Evolutionary conservation across 495 filamentous ascomycete species (phyloP).

Genomic region (Penicillium chermesinum): DNA sequence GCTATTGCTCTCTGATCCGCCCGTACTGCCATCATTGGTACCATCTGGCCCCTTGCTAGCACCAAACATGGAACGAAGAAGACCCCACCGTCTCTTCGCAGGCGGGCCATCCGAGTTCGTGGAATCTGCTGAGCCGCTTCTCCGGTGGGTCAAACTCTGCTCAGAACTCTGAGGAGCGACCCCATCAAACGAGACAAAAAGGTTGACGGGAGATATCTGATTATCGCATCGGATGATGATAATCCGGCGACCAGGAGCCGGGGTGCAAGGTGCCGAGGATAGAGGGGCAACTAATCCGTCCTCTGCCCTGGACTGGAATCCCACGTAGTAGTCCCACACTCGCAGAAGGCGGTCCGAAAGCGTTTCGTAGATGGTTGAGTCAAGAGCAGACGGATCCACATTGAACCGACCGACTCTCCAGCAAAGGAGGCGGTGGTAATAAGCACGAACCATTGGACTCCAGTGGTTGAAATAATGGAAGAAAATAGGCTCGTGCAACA

Average conservation of each 20-base stretch:
- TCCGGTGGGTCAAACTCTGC: conserved; percentile 34
- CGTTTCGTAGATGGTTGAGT: conserved; percentile 63
- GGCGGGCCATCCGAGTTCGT: conserved; percentile 21
- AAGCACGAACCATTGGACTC: conserved; percentile 97
- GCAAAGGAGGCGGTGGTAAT: conserved; percentile 89
- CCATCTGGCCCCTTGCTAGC: conserved; percentile 25
- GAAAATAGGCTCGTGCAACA: conserved; percentile 74
- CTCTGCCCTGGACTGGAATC: conserved; percentile 59
- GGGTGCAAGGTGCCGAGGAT: conserved; percentile 78
- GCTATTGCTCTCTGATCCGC: conserved; percentile 31
- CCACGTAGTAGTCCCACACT: conserved; percentile 73
- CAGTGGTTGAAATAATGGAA: conserved; percentile 88
- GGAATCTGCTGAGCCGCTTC: conserved; percentile 32
- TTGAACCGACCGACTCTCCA: conserved; percentile 85
- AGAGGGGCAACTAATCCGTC: conserved; percentile 48
- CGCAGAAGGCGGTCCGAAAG: conserved; percentile 65
- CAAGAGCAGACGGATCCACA: conserved; percentile 58
- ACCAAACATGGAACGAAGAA: conserved; percentile 65
- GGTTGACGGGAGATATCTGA: conserved; percentile 49
- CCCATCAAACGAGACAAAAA: conserved; percentile 64
- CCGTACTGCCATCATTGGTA: conserved; percentile 31
- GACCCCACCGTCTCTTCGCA: conserved; percentile 60
- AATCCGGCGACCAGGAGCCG: conserved; percentile 85
- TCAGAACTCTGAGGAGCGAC: conserved; percentile 44
- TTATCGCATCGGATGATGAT: conserved; percentile 88